Evolutionary conservation across 176 grass and related monocot species (phyloP), one percentile per base, ranked within the genome.

Genomic region (Carex littledalei): DNA sequence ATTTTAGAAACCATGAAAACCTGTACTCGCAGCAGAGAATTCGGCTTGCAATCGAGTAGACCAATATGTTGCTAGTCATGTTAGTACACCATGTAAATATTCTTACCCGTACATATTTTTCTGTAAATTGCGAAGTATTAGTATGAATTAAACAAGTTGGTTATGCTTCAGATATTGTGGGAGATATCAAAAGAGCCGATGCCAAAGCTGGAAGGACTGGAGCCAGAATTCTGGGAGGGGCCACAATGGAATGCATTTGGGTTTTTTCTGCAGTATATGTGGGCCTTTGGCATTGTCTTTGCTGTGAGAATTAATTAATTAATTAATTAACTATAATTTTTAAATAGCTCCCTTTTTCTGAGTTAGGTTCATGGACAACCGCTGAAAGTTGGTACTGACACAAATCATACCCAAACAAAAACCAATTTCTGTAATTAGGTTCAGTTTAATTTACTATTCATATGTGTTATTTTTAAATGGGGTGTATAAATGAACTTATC

Each of bases 261-360:
- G 67, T 99, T 99, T 85, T 89, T 95, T 83, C 61, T 95, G 11
- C 88, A 94, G 88, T 99, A 99, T 81, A 80, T 89, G 80, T 99
- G 96, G 96, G 96, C 88, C 16, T 95, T 99, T 85, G 93, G 96
- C 71, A 78, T 99, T 90, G 56, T 92, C 53, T 99, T 95, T 62
- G 87, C 91, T 8, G 96, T 95, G 80, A 90, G 91, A 82, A 45
- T 29, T 82, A 82, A 21, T 61, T 43, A 31, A 31, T 35, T 35
- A 26, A 26, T 75, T 18, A 20, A 2, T 31, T 65, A 65, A 34
- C 4, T 63, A 12, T 39, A 39, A 10, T 12, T 6, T 49, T 24
- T 52, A 14, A 74, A 52, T 74, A 74, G 43, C 10, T 52, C 26
- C 20, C 4, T 74, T 49, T 72, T 20, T 3, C 45, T 50, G 13